Conservation (phyloP, 495 filamentous ascomycete genomes). For the Apodospora peruviana region DNA sequence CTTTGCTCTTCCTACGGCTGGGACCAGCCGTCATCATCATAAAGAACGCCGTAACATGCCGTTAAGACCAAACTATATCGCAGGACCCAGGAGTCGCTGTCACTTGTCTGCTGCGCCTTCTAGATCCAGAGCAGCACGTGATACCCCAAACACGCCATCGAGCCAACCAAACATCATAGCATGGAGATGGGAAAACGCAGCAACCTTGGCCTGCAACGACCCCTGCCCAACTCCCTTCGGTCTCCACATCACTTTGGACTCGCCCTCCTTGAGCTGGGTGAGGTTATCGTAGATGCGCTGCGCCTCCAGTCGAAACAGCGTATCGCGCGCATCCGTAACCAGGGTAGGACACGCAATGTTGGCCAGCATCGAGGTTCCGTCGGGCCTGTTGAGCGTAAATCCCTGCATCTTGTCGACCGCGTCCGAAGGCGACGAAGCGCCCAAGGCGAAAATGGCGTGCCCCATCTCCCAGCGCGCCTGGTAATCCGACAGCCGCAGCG, state of each 20-base stretch:
- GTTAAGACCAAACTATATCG: too few species aligned
- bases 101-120: not conserved
- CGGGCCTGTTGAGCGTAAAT: constrained; percentile 10
- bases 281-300: constrained; percentile 6
- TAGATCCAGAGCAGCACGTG: not conserved
- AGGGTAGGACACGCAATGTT: constrained; percentile 22
- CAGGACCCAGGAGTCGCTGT: not conserved
- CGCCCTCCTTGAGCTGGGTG: constrained; percentile 3
- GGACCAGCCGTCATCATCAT: too few species aligned
- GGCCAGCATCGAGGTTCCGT: not conserved
- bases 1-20: too few species aligned
- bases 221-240: constrained; percentile 11
- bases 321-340: constrained; percentile 17
- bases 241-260: constrained; percentile 22
- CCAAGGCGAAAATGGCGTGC: constrained; percentile 5
- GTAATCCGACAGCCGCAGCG: constrained; percentile 11
- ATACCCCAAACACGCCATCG: not conserved
- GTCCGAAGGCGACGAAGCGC: constrained; percentile 16
- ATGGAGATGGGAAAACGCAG: constrained; percentile 6
- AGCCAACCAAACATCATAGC: not conserved
- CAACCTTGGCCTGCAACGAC: constrained; percentile 22
- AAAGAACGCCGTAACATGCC: too few species aligned
- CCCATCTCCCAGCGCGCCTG: constrained; percentile 33
- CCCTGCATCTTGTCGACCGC: constrained; percentile 17
- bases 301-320: constrained; percentile 7